Base-by-base conservation (phyloP, 2,329 filamentous ascomycete species). In the Parasarocladium wereldwijsianum region DNA sequence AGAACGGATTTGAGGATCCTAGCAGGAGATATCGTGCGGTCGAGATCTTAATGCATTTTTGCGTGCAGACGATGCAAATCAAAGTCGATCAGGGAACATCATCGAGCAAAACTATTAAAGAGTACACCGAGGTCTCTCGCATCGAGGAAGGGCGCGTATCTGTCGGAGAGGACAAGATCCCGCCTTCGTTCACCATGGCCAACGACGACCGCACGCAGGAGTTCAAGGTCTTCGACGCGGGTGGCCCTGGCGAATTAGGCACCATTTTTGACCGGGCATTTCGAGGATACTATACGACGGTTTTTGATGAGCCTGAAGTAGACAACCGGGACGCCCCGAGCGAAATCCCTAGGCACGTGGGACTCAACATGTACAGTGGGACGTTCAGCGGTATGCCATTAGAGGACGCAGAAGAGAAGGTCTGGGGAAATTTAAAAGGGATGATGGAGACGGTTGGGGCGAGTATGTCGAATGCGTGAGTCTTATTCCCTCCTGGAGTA, bases 11-110 rank as follows among this genome's bases (percentile, higher is more conserved):
- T 12, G 8, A 29, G 4, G 14, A 26, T 6, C 15, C 24, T 10
- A 12, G 15, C 6, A 8, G 11, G 4, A 14, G 26, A 5, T 29
- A 32, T 12, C 31, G 33, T 8, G 39, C 39, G 6, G 24, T 26
- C 4, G 38, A 40, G 22, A 14, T 36, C 1, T 27, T 40, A 5
- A 32, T 33, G 12, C 35, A 39, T n/a, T 31, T 38, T 12, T 38
- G 39, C 28, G 33, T 38, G 7, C 27, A 34, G 11, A 35, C 32
- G 3, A 36, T 37, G 10, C 27, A 33, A 5, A 26, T 39, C 9
- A 31, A 28, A 2, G 29, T 39, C 3, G 12, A 13, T n/a, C 28
- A 28, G 15, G 36, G 25, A 14, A 21, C 7, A 10, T 24, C 21
- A 8, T 26, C 10, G 26, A 33, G 20, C 11, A 19, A 28, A 2